These are phyloP conservation scores for Cornus controversa DNA, from an alignment of 148 eudicot genomes.

Conservation along the genomic window DNA sequence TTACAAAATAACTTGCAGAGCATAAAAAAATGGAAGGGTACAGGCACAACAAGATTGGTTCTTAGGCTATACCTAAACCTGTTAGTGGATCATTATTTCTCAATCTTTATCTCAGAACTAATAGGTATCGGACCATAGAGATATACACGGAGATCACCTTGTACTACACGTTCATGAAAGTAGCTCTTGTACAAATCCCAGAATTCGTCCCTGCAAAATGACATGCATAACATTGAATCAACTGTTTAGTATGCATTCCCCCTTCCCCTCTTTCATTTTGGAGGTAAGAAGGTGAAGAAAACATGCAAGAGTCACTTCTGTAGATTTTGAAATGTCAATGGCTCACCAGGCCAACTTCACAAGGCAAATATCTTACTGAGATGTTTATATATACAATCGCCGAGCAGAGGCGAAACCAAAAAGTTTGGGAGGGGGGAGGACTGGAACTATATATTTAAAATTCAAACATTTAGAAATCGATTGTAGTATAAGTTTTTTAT, in stretches of 20 bases:
- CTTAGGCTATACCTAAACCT: neutral
- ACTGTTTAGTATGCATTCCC: neutral
- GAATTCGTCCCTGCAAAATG: constrained; percentile 67
- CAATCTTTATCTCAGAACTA: constrained; percentile 23
- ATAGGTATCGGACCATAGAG: constrained; percentile 54
- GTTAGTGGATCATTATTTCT: neutral
- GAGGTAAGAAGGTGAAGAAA: neutral
- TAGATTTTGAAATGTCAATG: neutral
- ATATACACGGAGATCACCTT: constrained; percentile 66
- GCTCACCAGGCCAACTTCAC: neutral
- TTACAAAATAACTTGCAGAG: neutral
- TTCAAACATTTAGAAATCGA: too few relatives aligned
- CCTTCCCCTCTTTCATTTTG: neutral
- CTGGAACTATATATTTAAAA: too few relatives aligned
- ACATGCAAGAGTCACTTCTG: neutral
- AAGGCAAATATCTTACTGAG: too few relatives aligned
- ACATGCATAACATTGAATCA: neutral
- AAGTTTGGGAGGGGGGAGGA: too few relatives aligned
- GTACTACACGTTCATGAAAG: constrained; percentile 58
- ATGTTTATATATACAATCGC: too few relatives aligned
- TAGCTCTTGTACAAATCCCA: constrained; percentile 77
- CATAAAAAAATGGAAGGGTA: neutral
- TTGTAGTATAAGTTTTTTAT: too few relatives aligned
- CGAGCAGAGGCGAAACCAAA: too few relatives aligned
- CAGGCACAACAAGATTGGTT: neutral